Evolutionary conservation across 352 stramenopile species (phyloP).

Genomic region (Phytophthora citrophthora): DNA sequence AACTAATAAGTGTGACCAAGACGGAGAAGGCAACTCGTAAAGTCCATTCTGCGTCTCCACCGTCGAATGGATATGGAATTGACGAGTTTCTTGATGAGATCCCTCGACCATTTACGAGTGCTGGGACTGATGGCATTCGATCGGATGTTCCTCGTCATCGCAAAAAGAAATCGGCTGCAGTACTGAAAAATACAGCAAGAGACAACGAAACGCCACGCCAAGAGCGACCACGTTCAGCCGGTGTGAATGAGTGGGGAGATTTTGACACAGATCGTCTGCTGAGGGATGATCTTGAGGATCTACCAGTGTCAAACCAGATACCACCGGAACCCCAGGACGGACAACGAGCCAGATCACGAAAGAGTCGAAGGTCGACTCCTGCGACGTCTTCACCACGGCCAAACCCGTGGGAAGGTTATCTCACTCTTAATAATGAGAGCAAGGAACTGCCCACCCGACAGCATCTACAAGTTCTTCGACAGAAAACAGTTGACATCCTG

Average conservation of each 20-base stretch:
- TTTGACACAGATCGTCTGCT: conserved; percentile 62
- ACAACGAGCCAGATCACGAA: conserved; percentile 14
- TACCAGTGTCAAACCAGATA: conserved; percentile 12
- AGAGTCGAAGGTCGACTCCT: conserved; percentile 30
- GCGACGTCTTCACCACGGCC: conserved; percentile 8
- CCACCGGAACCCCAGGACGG: conserved; percentile 3
- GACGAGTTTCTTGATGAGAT: neutral
- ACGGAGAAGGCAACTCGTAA: conserved; percentile 2
- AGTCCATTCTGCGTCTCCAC: conserved; percentile 22
- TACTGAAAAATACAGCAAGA: conserved; percentile 6
- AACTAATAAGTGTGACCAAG: neutral
- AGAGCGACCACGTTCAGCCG: conserved; percentile 35
- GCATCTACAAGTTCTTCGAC: conserved; percentile 20
- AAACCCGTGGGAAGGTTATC: conserved; percentile 34
- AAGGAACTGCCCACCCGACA: conserved; percentile 13
- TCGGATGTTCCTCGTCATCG: neutral
- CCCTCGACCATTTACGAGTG: conserved; percentile 22
- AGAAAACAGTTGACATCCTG: conserved; percentile 29
- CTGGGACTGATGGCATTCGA: conserved; percentile 8
- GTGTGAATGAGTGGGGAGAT: conserved; percentile 56
- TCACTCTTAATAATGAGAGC: conserved; percentile 13
- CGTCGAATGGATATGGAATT: conserved; percentile 3
- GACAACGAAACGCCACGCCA: neutral
- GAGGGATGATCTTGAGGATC: conserved; percentile 22
- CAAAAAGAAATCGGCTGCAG: conserved; percentile 15